These are phyloP conservation scores for Phytopythium vexans DNA, from an alignment of 352 stramenopile species.

Conservation along the genomic window DNA sequence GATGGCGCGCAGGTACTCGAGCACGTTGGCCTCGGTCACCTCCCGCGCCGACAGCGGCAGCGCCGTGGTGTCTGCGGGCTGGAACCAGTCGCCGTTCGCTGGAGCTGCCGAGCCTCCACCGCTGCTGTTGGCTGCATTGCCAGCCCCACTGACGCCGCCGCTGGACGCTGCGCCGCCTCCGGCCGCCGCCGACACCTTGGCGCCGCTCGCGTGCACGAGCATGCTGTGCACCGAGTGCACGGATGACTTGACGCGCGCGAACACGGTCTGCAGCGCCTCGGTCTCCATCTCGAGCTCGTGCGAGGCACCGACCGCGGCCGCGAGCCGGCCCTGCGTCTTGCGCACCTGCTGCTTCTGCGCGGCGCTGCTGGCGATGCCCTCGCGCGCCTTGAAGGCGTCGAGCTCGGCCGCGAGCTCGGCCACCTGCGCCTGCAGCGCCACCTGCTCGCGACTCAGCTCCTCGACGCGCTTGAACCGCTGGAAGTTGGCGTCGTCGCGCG, in stretches of 20 bases:
- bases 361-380: constrained; percentile 57
- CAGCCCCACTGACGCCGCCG: not conserved
- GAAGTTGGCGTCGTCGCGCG: constrained; percentile 75
- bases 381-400: constrained; percentile 62
- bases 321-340: constrained; percentile 32
- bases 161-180: not conserved
- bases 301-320: constrained; percentile 31
- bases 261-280: constrained; percentile 48
- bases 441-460: constrained; percentile 59
- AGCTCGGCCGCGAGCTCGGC: constrained; percentile 44
- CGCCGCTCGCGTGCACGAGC: constrained; percentile 49
- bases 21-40: constrained; percentile 59
- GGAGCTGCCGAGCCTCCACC: constrained; percentile 12
- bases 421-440: constrained; percentile 40
- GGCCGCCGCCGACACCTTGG: constrained; percentile 15
- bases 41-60: constrained; percentile 18
- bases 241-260: constrained; percentile 60
- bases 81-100: constrained; percentile 3
- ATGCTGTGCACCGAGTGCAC: constrained; percentile 77
- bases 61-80: constrained; percentile 24
- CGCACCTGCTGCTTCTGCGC: constrained; percentile 55
- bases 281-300: constrained; percentile 50
- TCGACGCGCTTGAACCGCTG: constrained; percentile 79
- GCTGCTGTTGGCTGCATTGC: constrained; percentile 1
- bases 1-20: constrained; percentile 77